Percentiles rank a stretch among this genome's conserved stretches.
Evolutionary conservation across 257 asterid species (phyloP).

Genomic region (Nicotiana otophora): DNA sequence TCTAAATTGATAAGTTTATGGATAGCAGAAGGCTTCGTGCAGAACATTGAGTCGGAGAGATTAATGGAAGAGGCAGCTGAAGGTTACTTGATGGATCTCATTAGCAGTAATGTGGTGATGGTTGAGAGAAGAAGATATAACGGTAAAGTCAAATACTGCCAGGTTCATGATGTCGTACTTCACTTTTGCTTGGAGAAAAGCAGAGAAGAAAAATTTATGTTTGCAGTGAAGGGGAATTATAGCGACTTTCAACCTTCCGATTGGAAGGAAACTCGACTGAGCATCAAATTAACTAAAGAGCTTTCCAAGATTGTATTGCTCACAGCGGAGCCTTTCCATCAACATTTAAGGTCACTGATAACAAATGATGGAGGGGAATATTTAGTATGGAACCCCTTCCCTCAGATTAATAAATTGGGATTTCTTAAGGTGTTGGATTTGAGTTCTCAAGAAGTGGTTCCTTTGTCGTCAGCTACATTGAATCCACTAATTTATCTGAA

Average conservation of each 20-base stretch:
- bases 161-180: neutral
- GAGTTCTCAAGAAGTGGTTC: neutral
- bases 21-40: neutral
- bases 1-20: neutral
- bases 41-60: neutral
- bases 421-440: neutral
- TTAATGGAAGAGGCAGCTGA: conserved; percentile 2
- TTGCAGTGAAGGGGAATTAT: neutral
- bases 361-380: neutral
- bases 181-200: conserved; percentile 5
- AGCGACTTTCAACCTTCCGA: neutral
- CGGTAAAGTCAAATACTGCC: neutral
- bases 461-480: neutral
- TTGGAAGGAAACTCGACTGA: neutral
- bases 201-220: neutral
- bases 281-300: neutral
- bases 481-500: neutral
- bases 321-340: neutral
- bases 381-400: neutral
- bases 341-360: neutral
- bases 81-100: conserved; percentile 2
- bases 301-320: neutral
- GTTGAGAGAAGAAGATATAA: neutral
- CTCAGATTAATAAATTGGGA: neutral
- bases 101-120: neutral